These are phyloP conservation scores for Jaenimonas drosophilae DNA, from an alignment of 208 protist species.

Conservation along the genomic window DNA sequence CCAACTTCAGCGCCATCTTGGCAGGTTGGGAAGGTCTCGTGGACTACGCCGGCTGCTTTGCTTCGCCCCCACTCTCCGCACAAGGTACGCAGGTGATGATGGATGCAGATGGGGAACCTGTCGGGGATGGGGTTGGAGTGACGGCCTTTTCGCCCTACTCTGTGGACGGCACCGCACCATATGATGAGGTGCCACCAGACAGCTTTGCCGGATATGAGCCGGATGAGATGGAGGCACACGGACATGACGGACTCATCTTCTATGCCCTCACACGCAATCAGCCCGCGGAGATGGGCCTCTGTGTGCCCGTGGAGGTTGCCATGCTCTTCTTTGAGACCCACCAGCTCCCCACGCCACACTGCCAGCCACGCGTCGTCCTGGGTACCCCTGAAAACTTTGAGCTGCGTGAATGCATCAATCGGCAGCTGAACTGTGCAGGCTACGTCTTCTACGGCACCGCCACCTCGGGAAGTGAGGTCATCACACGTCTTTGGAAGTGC, in stretches of 20 bases:
- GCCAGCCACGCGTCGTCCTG: slow-evolving; percentile 10
- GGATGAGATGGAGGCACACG: not conserved
- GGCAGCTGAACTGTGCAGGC: slow-evolving; percentile 38
- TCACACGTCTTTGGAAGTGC: slow-evolving; percentile 74
- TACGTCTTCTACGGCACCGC: slow-evolving; percentile 66
- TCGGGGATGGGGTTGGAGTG: not conserved
- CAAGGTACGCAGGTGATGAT: no score
- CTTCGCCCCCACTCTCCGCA: no score
- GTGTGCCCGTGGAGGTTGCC: slow-evolving; percentile 24
- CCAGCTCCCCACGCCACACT: slow-evolving; percentile 23
- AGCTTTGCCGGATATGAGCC: slow-evolving; percentile 1
- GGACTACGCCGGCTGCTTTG: slow-evolving; percentile 14
- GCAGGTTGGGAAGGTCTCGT: slow-evolving; percentile 48
- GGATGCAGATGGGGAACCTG: not conserved
- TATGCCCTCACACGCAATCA: slow-evolving; percentile 53
- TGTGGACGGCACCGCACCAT: not conserved
- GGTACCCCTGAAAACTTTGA: slow-evolving; percentile 24
- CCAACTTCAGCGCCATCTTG: slow-evolving; percentile 58
- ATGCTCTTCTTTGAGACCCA: slow-evolving; percentile 25
- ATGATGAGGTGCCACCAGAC: not conserved
- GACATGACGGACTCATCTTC: slow-evolving; percentile 30
- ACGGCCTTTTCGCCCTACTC: not conserved
- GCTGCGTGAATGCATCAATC: slow-evolving; percentile 19
- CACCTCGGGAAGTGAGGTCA: slow-evolving; percentile 26
- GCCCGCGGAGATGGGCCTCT: slow-evolving; percentile 24